A percentile compares a stretch with the other conserved stretches of the same genome.
These are phyloP conservation scores for Penicilliopsis zonata DNA, from an alignment of 495 filamentous ascomycete genomes.

Conservation along the genomic window DNA sequence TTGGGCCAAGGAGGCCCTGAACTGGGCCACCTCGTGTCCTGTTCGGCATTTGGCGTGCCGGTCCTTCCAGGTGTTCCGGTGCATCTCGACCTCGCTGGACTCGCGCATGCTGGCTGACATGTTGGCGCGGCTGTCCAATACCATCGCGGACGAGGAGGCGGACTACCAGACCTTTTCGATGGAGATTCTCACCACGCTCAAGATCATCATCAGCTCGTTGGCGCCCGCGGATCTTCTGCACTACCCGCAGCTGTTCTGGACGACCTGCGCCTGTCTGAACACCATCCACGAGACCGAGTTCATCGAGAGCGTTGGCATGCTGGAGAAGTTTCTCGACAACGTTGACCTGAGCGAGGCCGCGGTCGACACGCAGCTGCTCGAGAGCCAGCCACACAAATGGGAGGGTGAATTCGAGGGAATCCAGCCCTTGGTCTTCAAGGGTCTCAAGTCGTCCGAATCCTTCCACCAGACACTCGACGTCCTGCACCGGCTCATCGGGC, in stretches of 20 bases:
- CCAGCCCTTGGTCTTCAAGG: constrained; percentile 78
- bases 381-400: constrained; percentile 76
- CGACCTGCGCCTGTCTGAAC: constrained; percentile 87
- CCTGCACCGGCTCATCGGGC: constrained; percentile 61
- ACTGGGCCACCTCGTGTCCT: constrained; percentile 93
- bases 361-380: constrained; percentile 56
- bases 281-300: constrained; percentile 95
- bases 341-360: constrained; percentile 64
- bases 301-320: constrained; percentile 77
- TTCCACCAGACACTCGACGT: constrained; percentile 64
- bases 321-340: constrained; percentile 77
- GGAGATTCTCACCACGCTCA: constrained; percentile 90
- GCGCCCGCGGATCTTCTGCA: constrained; percentile 67
- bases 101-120: constrained; percentile 92
- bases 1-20: constrained; percentile 80
- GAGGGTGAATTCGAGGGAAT: constrained; percentile 82
- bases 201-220: constrained; percentile 75
- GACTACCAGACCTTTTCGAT: constrained; percentile 95
- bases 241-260: constrained; percentile 95
- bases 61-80: constrained; percentile 95
- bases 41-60: constrained; percentile 93
- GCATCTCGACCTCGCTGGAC: constrained; percentile 79
- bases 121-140: constrained; percentile 87
- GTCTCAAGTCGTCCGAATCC: constrained; percentile 74
- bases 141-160: constrained; percentile 80